phyloP scores from a whole-genome alignment of 2,329 filamentous ascomycete species.

The Aspergillus sp. region DNA sequence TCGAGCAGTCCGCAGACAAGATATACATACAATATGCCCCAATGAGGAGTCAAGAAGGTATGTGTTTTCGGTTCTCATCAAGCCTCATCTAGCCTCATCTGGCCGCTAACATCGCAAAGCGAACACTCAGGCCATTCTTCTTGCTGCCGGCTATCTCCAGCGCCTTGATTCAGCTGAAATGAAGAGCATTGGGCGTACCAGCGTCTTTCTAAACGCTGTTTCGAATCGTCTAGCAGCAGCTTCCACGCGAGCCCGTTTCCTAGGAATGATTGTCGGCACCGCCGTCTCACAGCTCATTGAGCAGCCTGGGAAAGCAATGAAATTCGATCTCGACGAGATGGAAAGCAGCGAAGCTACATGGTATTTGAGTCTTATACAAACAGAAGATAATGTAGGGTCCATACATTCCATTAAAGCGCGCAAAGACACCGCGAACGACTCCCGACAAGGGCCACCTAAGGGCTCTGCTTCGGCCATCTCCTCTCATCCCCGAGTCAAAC shows the following conservation, averaged over 20 bases:
- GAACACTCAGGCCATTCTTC: constrained; percentile 74
- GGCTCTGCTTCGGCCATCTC: constrained; percentile 9
- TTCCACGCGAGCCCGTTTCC: constrained; percentile 71
- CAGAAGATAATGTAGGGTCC: constrained; percentile 64
- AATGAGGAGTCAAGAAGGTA: constrained; percentile 85
- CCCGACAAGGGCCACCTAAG: constrained; percentile 17
- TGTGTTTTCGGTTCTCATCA: no score
- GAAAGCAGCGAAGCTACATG: constrained; percentile 69
- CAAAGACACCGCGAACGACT: constrained; percentile 15
- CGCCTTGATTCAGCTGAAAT: constrained; percentile 66
- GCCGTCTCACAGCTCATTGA: constrained; percentile 66
- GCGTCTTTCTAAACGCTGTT: constrained; percentile 71
- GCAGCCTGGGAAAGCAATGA: constrained; percentile 67
- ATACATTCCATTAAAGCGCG: constrained; percentile 50
- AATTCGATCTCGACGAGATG: constrained; percentile 81
- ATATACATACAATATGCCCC: constrained; percentile 84
- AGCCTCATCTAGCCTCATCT: no score
- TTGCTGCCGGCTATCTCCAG: constrained; percentile 74
- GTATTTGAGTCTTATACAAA: constrained; percentile 66
- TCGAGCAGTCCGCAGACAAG: constrained; percentile 78
- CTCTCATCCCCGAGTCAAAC: background rate
- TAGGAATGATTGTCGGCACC: constrained; percentile 87
- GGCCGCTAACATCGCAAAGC: constrained; percentile 51
- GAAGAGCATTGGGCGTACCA: constrained; percentile 67
- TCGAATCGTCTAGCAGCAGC: constrained; percentile 82